Base-by-base conservation (phyloP, 2,329 filamentous ascomycete genomes). In the Hypoxylon sp. region DNA sequence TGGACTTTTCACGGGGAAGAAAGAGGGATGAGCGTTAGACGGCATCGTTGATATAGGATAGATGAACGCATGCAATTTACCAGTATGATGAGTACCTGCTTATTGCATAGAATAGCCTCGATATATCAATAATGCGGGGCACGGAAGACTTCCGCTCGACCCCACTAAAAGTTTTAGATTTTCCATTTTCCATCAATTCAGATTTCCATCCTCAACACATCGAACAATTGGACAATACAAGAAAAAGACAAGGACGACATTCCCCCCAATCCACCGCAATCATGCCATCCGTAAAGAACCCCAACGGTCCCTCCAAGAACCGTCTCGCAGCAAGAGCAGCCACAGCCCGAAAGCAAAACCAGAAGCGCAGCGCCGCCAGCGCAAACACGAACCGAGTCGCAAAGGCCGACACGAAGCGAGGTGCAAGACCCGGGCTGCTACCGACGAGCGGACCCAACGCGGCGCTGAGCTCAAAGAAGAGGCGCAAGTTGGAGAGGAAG, bases 221-320 rank as follows among this genome's bases (percentile, higher is more conserved):
- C n/a, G n/a, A n/a, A n/a, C n/a, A n/a, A n/a, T n/a, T n/a, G n/a
- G n/a, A n/a, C n/a, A n/a, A n/a, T n/a, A n/a, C n/a, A n/a, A n/a
- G n/a, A n/a, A n/a, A n/a, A n/a, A n/a, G n/a, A n/a, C n/a, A n/a
- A n/a, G n/a, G n/a, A n/a, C n/a, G n/a, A n/a, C n/a, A n/a, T n/a
- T n/a, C n/a, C 9, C 19, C 9, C 21, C 8, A 27, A 9, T 16
- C n/a, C 6, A 26, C 82, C 15, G 21, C 21, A 8, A 9, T 23
- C 38, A 57, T 57, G 79, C 75, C 77, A 11, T 83, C 80, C 36
- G 76, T 81, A 61, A 78, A 79, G 59, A 84, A 82, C 71, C 81
- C 80, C 64, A 84, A 84, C 75, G 74, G 73, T 35, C 74, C 75
- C 7, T 82, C 78, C 43, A 77, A 77, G 63, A 82, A 81, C 73